phyloP scores from a whole-genome alignment of 306 rosid genomes.

The Cicer cuneatum region DNA sequence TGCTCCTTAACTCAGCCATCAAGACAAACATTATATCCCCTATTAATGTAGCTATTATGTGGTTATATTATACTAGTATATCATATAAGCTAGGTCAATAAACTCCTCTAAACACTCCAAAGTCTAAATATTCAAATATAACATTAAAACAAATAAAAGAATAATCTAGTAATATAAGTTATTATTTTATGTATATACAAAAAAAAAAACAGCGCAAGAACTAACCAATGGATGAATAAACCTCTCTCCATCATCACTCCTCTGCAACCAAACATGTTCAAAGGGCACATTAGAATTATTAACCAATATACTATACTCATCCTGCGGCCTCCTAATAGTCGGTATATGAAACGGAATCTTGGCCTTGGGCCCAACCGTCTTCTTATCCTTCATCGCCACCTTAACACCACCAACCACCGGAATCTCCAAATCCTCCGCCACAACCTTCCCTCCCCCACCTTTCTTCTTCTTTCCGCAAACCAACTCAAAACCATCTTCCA shows the following conservation, averaged over 20 bases:
- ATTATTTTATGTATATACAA: neutral
- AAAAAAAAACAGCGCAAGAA: constrained; percentile 27
- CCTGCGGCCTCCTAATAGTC: constrained; percentile 78
- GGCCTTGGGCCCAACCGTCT: constrained; percentile 54
- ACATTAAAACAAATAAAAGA: neutral
- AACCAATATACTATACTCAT: constrained; percentile 67
- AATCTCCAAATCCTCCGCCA: neutral
- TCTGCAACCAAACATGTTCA: constrained; percentile 92
- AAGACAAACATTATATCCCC: too few species aligned
- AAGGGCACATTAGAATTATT: constrained; percentile 76
- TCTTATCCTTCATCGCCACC: constrained; percentile 66
- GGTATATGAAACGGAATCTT: constrained; percentile 92
- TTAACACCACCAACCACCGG: constrained; percentile 50
- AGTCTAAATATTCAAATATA: neutral
- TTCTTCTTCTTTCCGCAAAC: constrained; percentile 70
- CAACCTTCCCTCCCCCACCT: constrained; percentile 39
- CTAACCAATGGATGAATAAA: constrained; percentile 89
- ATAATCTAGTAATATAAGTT: neutral
- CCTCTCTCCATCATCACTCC: constrained; percentile 67
- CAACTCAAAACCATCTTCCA: constrained; percentile 71
- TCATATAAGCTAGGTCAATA: neutral
- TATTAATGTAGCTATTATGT: too few species aligned
- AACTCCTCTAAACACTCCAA: neutral
- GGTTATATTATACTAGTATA: too few species aligned
- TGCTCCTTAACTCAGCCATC: too few species aligned